Evolutionary conservation across 2,329 filamentous ascomycete genomes (phyloP), one percentile per base, ranked within the genome.

Genomic region (Cladophialophora chaetospira): DNA sequence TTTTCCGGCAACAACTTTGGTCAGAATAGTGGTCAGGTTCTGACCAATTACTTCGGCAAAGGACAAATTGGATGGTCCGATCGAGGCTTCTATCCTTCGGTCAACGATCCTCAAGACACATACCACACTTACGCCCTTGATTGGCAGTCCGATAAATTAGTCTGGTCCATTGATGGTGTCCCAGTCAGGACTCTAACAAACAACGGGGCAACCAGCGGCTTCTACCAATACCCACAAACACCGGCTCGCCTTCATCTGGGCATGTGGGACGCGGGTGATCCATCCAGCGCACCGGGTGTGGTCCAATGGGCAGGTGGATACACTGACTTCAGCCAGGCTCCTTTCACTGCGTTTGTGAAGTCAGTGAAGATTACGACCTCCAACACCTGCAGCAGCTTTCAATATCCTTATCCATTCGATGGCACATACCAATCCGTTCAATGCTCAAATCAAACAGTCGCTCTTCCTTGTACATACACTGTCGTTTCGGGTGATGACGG

Each of bases 1-100:
- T 97, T 88, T 72, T 83, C 97, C 53, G 94, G 94, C 63, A 83
- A 82, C 49, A 89, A 97, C 69, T 79, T 96, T 61, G 77, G 78
- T 54, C 80, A 94, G 72, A 70, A 79, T 43, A 83, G 81, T 61
- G 63, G 63, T 10, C 29, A 53, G 8, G 89, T 88, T n/a, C 91
- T 97, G 78, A 94, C 91, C 70, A 99, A 99, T 78, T 99, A 86
- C 79, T 99, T 97, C 76, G 97, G 88, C 77, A 93, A 97, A 77
- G 94, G 94, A 68, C 87, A 89, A 65, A 91, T 90, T 0, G 65
- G 69, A 6, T 82, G 82, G 17, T 95, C 93, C 77, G 91, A 94
- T 75, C 88, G 94, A 52, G 92, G 89, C 58, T 85, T 88, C 57
- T 91, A 89, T 71, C 89, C 94, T 71, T 74, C 83, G 3, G 77